phyloP scores from a whole-genome alignment of 2,329 filamentous ascomycete genomes.

The Colletotrichum agaves region DNA sequence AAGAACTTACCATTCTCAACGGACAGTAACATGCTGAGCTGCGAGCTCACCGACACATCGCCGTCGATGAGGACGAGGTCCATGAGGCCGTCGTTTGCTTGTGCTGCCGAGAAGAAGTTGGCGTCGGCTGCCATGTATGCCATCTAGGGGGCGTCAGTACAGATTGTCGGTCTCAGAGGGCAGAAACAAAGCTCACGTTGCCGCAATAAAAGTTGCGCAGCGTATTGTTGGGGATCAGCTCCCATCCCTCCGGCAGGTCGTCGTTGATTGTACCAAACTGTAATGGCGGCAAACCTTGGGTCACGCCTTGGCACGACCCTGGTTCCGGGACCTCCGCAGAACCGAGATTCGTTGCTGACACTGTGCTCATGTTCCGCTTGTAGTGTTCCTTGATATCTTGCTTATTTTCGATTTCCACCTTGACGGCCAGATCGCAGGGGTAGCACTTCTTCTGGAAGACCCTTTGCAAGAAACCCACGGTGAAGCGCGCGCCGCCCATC shows the following conservation, averaged over 20 bases:
- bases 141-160: conserved; percentile 65
- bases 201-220: conserved; percentile 94
- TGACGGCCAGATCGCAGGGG: conserved; percentile 88
- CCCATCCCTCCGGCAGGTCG: conserved; percentile 81
- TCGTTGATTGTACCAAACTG: conserved; percentile 85
- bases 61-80: conserved; percentile 87
- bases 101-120: conserved; percentile 87
- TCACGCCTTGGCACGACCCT: conserved; percentile 40
- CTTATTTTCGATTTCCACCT: conserved; percentile 84
- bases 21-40: conserved; percentile 75
- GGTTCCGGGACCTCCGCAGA: conserved; percentile 41
- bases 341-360: conserved; percentile 43
- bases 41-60: conserved; percentile 73
- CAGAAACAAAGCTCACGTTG: conserved; percentile 67
- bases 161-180: neutral
- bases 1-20: conserved; percentile 82
- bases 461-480: conserved; percentile 82
- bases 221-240: conserved; percentile 76
- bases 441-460: conserved; percentile 82
- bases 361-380: conserved; percentile 56
- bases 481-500: conserved; percentile 91
- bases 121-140: conserved; percentile 87
- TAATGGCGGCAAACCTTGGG: conserved; percentile 74
- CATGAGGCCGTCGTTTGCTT: conserved; percentile 85
- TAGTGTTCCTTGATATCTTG: conserved; percentile 79